Conservation (phyloP, 805 yeast genomes). For the Metschnikowia gruessii region DNA sequence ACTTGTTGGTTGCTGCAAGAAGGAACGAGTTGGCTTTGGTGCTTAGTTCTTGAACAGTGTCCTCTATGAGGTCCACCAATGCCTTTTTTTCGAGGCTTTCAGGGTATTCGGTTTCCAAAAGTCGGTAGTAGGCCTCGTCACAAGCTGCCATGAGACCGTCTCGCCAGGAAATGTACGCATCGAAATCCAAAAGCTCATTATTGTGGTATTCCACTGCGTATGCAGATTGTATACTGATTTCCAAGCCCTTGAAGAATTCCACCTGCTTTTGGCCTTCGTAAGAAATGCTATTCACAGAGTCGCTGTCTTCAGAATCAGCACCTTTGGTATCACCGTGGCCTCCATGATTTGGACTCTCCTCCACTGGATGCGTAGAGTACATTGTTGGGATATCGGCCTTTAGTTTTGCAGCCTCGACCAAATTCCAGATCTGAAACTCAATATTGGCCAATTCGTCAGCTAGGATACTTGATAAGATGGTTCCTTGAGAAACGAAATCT, state of each 20-base stretch:
- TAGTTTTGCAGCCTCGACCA: background rate
- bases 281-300: no score
- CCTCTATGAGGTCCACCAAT: background rate
- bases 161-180: background rate
- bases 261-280: no score
- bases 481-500: background rate
- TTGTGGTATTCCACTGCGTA: background rate
- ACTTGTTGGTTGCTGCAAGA: background rate
- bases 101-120: background rate
- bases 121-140: background rate
- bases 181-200: background rate
- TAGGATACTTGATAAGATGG: slow-evolving; percentile 1
- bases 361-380: background rate
- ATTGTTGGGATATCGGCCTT: background rate
- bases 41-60: background rate
- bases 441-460: background rate
- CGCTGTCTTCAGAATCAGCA: no score
- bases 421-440: background rate
- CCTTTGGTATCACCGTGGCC: no score
- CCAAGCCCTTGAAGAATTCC: background rate
- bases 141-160: background rate
- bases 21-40: background rate
- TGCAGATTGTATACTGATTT: background rate
- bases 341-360: background rate
- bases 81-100: background rate